Percentiles rank a stretch among this genome's conserved stretches.
Conservation (phyloP, 2,329 filamentous ascomycete species). For the Cryphonectria naterciae region DNA sequence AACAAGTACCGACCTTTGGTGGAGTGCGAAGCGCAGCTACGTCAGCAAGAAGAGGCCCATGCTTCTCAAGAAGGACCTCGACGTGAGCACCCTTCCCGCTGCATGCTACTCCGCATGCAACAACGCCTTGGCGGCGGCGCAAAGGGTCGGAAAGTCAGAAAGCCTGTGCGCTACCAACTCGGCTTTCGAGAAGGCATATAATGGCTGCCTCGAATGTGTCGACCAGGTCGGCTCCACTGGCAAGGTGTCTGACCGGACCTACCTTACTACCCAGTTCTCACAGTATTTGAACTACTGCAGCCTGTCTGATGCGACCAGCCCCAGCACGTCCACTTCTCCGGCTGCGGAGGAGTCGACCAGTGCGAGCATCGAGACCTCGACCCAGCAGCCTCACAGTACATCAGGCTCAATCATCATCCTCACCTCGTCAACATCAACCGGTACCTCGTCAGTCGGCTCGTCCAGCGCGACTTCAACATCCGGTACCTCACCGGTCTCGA, state of each 20-base stretch:
- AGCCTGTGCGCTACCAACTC: constrained; percentile 50
- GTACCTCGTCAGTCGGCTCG: neutral
- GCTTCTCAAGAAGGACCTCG: constrained; percentile 43
- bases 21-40: constrained; percentile 27
- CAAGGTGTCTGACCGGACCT: constrained; percentile 39
- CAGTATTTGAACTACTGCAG: constrained; percentile 55
- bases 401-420: constrained; percentile 27
- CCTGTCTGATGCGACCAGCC: constrained; percentile 15
- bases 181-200: constrained; percentile 44
- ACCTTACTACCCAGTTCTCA: constrained; percentile 43
- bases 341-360: constrained; percentile 28
- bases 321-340: constrained; percentile 30
- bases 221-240: constrained; percentile 30
- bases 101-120: constrained; percentile 60
- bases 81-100: constrained; percentile 43
- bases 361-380: constrained; percentile 24
- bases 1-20: constrained; percentile 23
- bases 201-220: constrained; percentile 50
- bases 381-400: constrained; percentile 26
- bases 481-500: neutral
- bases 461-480: neutral
- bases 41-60: constrained; percentile 22
- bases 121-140: constrained; percentile 50
- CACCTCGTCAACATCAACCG: constrained; percentile 14
- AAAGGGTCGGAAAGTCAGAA: constrained; percentile 50